Evolutionary conservation across 2,329 filamentous ascomycete genomes (phyloP).

Genomic region (Fusarium nodosum): DNA sequence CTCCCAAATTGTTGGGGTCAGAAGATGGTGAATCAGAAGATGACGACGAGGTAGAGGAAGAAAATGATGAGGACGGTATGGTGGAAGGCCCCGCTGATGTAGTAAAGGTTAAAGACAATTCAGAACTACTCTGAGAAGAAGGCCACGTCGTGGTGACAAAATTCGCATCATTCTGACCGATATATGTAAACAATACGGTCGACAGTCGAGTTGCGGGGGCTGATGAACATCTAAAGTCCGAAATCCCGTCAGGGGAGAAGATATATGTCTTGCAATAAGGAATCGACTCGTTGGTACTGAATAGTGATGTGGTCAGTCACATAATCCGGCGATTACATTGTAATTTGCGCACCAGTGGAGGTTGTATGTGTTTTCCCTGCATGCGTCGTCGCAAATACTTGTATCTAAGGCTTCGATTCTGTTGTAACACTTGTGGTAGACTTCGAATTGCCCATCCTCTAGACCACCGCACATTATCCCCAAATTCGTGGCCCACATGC

Average conservation of each 20-base stretch:
- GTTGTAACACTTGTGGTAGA: background rate
- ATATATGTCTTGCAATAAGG: constrained; percentile 20
- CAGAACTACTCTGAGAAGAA: too few species aligned
- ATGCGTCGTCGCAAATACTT: background rate
- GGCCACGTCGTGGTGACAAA: background rate
- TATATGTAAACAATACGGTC: constrained; percentile 12
- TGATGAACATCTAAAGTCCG: constrained; percentile 14
- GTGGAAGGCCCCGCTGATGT: background rate
- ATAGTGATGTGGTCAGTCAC: background rate
- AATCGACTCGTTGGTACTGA: constrained; percentile 1
- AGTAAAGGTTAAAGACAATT: too few species aligned
- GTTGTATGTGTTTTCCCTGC: rapidly evolving
- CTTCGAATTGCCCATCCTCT: too few species aligned
- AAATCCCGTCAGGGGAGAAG: background rate
- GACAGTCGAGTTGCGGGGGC: background rate
- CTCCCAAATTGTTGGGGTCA: background rate
- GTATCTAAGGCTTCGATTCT: background rate
- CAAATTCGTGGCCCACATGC: background rate
- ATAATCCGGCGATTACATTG: too few species aligned
- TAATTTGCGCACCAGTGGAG: background rate
- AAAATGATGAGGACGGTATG: background rate
- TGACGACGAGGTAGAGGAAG: background rate
- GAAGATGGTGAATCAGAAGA: background rate
- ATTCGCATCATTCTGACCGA: background rate
- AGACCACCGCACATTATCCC: background rate